Evolutionary conservation across 805 yeast genomes (phyloP), one percentile per base, ranked within the genome.

Genomic region (Saccharomycopsis fermentans): DNA sequence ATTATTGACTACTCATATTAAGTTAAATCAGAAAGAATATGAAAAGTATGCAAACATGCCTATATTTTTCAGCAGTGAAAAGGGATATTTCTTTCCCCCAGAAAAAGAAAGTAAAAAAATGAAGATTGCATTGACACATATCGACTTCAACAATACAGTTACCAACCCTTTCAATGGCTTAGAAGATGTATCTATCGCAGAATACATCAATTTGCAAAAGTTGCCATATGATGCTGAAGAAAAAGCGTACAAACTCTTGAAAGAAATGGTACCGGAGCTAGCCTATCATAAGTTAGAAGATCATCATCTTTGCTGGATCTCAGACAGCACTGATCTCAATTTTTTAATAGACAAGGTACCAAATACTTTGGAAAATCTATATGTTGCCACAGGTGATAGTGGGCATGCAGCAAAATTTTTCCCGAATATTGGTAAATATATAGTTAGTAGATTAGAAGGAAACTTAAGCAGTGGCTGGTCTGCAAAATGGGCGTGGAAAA

Each of bases 71-170:
- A 71, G 74, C 59, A 67, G 77, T 0, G 75, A 73, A 47, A 54
- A 63, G 56, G 80, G 81, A 0, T 77, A 76, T 58, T 75, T 74
- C 65, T 77, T 77, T 67, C 79, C 80, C 4, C 81, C 81, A 12
- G 80, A 77, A 62, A 63, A 66, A 6, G 68, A 68, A 1, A 68
- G 72, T 0, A 70, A 66, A 27, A 29, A 29, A 27, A 14, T 57
- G 55, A 77, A 77, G 61, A 65, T 77, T 35, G 77, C 74, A 0
- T 62, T 72, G 52, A 64, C 68, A 1, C 65, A 62, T 37, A 52
- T 59, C 6, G 71, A 72, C 59, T 68, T 72, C 6, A 61, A 63
- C 39, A 66, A 72, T 58, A 60, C 61, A 11, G 56, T 65, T 2
- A 34, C 56, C 2, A 67, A 61, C 57, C 67, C 63, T 37, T 65